phyloP scores from a whole-genome alignment of 495 filamentous ascomycete species.

The Neurospora sp. region DNA sequence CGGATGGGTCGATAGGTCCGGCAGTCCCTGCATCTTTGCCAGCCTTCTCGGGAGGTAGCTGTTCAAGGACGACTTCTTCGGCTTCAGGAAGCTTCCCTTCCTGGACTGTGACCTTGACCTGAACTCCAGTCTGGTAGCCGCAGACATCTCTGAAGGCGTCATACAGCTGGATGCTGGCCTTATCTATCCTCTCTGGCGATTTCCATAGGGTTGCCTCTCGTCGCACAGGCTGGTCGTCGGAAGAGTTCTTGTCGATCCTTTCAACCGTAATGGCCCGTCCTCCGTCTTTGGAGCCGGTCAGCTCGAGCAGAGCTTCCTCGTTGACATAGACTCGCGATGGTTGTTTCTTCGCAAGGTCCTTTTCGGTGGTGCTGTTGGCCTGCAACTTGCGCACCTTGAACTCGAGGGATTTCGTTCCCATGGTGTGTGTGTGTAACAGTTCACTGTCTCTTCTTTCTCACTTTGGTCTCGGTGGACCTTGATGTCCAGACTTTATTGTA shows the following conservation, averaged over 20 bases:
- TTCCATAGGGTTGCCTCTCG: constrained; percentile 58
- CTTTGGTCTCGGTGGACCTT: constrained; percentile 1
- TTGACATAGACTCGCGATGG: constrained; percentile 52
- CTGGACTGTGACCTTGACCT: constrained; percentile 39
- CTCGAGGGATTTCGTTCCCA: constrained; percentile 28
- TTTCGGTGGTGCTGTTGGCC: constrained; percentile 26
- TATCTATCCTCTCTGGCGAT: constrained; percentile 53
- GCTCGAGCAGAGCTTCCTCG: constrained; percentile 48
- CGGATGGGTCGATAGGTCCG: constrained; percentile 9
- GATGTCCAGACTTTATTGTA: not conserved
- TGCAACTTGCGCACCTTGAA: constrained; percentile 38
- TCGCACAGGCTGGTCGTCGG: constrained; percentile 7
- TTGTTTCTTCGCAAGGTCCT: constrained; percentile 35
- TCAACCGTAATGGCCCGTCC: constrained; percentile 50
- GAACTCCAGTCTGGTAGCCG: constrained; percentile 53
- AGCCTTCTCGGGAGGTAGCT: constrained; percentile 4
- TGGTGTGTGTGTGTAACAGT: not conserved
- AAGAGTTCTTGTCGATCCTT: constrained; percentile 23
- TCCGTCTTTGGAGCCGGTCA: constrained; percentile 42
- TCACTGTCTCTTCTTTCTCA: not conserved
- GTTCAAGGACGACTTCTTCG: constrained; percentile 29
- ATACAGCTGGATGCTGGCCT: constrained; percentile 53
- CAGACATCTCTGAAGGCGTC: constrained; percentile 55
- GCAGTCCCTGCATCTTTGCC: not conserved
- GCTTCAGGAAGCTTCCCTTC: constrained; percentile 26